These are phyloP conservation scores for Plenodomus tracheiphilus DNA, from an alignment of 2,329 filamentous ascomycete species.

Conservation along the genomic window DNA sequence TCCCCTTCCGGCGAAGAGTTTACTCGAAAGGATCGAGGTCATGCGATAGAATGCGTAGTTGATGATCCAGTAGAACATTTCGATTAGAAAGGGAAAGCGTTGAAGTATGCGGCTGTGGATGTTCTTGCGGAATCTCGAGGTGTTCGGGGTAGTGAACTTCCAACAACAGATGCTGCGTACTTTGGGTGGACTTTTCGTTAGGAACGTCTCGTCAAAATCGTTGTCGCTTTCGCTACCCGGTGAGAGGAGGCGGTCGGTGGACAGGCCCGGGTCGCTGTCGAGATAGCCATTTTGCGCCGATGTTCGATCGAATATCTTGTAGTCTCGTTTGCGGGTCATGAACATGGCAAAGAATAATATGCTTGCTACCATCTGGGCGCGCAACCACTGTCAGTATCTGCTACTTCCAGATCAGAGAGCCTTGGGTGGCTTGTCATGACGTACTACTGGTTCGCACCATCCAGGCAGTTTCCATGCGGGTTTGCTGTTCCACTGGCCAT, in stretches of 20 bases:
- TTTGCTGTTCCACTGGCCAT: slow-evolving; percentile 44
- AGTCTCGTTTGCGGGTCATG: slow-evolving; percentile 52
- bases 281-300: slow-evolving; percentile 34
- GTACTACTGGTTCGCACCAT: slow-evolving; percentile 48
- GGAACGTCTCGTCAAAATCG: slow-evolving; percentile 41
- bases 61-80: slow-evolving; percentile 75
- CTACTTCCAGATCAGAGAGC: neutral
- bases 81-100: slow-evolving; percentile 70
- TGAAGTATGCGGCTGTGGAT: slow-evolving; percentile 66
- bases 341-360: slow-evolving; percentile 56
- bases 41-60: slow-evolving; percentile 67
- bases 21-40: slow-evolving; percentile 57
- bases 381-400: slow-evolving; percentile 8
- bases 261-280: slow-evolving; percentile 41
- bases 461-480: slow-evolving; percentile 49
- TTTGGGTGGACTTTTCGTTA: slow-evolving; percentile 52
- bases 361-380: slow-evolving; percentile 51
- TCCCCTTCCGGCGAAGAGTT: slow-evolving; percentile 56
- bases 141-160: slow-evolving; percentile 59
- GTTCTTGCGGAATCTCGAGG: slow-evolving; percentile 63
- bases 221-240: slow-evolving; percentile 37
- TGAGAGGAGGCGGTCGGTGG: slow-evolving; percentile 47
- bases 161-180: slow-evolving; percentile 57
- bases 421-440: slow-evolving; percentile 6
- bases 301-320: slow-evolving; percentile 45